These are phyloP conservation scores for Candida anutae DNA, from an alignment of 1,139 yeast species.

Conservation along the genomic window DNA sequence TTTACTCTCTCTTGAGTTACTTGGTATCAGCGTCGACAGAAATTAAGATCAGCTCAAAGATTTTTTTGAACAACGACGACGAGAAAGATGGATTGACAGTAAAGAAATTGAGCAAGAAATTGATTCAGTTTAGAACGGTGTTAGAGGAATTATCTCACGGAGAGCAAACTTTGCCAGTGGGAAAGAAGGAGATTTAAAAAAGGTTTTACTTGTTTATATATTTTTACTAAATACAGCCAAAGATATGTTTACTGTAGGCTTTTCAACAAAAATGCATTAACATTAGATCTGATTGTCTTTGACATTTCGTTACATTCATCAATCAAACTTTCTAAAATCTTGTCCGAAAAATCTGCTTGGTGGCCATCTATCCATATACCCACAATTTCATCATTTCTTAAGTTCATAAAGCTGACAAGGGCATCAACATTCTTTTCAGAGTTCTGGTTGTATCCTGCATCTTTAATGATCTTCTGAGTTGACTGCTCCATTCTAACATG, in stretches of 20 bases:
- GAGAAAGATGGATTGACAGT: slow-evolving; percentile 22
- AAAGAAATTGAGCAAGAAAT: slow-evolving; percentile 29
- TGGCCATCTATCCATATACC: slow-evolving; percentile 50
- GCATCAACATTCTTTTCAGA: slow-evolving; percentile 22
- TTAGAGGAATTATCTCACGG: slow-evolving; percentile 36
- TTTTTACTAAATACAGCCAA: slow-evolving; percentile 1
- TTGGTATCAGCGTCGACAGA: slow-evolving; percentile 32
- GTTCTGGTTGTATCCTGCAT: slow-evolving; percentile 13
- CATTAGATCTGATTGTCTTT: slow-evolving; percentile 35
- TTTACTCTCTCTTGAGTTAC: slow-evolving; percentile 25
- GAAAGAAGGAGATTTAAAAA: slow-evolving; percentile 11
- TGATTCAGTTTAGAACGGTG: slow-evolving; percentile 34
- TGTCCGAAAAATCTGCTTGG: slow-evolving; percentile 19
- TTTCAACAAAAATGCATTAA: slow-evolving; percentile 26
- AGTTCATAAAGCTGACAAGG: slow-evolving; percentile 46
- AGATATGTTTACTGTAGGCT: slow-evolving; percentile 3
- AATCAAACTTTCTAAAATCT: slow-evolving; percentile 20
- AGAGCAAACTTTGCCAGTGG: slow-evolving; percentile 7
- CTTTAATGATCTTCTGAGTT: slow-evolving; percentile 11
- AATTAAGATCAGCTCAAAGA: slow-evolving; percentile 30
- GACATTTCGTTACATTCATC: slow-evolving; percentile 39
- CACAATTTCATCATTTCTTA: slow-evolving; percentile 44
- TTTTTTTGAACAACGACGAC: slow-evolving; percentile 28
- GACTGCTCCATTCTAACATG: slow-evolving; percentile 22
- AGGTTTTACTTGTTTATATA: slow-evolving; percentile 2